These are phyloP conservation scores for Pyricularia pennisetigena DNA, from an alignment of 2,329 filamentous ascomycete species.

Conservation along the genomic window DNA sequence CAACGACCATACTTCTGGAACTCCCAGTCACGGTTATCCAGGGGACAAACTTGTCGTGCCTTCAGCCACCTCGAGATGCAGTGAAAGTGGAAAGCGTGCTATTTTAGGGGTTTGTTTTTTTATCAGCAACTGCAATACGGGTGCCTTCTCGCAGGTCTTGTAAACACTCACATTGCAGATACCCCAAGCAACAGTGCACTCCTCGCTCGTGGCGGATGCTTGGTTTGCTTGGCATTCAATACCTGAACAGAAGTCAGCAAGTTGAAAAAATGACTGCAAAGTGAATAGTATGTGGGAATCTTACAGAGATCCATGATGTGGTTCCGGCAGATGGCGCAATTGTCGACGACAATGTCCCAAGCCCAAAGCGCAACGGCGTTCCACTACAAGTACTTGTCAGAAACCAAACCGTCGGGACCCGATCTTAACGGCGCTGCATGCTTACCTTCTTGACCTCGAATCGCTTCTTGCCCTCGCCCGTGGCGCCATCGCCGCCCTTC, in stretches of 20 bases:
- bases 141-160: not conserved
- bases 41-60: constrained; percentile 93
- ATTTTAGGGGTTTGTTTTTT: not conserved
- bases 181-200: constrained; percentile 98
- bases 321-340: constrained; percentile 98
- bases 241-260: constrained; percentile 36
- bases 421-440: constrained; percentile 4
- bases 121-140: not conserved
- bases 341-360: constrained; percentile 99
- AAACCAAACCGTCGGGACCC: not conserved
- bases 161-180: constrained; percentile 83
- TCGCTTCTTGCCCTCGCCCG: constrained; percentile 70
- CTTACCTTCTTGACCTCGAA: constrained; percentile 98
- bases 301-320: constrained; percentile 98
- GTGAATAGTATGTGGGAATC: constrained; percentile 16
- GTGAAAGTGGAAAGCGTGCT: constrained; percentile 99
- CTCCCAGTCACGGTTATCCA: constrained; percentile 98
- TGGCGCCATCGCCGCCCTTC: constrained; percentile 36
- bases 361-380: constrained; percentile 97
- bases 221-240: constrained; percentile 99
- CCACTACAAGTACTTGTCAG: constrained; percentile 52
- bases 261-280: constrained; percentile 4
- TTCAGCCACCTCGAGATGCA: constrained; percentile 99
- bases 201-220: constrained; percentile 90
- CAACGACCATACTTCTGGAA: constrained; percentile 94